Evolutionary conservation across 768 basidiomycete genomes (phyloP).

Genomic region (Pleurotus ostreatus): DNA sequence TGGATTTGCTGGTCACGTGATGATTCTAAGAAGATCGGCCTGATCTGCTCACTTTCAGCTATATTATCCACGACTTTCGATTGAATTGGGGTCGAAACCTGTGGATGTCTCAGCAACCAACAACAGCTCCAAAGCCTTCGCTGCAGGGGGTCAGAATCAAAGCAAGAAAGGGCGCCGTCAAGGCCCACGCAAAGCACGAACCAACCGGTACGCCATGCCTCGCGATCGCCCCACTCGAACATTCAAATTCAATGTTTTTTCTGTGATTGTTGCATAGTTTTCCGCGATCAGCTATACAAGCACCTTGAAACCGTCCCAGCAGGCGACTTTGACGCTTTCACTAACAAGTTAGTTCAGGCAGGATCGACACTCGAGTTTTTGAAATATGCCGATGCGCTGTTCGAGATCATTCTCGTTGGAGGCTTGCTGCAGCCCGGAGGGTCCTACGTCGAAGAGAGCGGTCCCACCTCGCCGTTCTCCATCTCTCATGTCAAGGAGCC

Average conservation of each 20-base stretch:
- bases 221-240: too few relatives aligned
- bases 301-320: constrained; percentile 79
- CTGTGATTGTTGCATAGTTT: constrained; percentile 46
- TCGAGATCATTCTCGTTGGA: constrained; percentile 93
- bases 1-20: too few relatives aligned
- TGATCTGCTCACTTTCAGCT: background rate
- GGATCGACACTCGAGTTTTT: constrained; percentile 91
- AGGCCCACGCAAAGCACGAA: constrained; percentile 93
- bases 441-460: constrained; percentile 82
- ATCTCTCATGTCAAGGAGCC: constrained; percentile 80
- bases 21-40: too few relatives aligned
- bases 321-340: constrained; percentile 78
- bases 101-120: constrained; percentile 89
- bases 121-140: constrained; percentile 80
- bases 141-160: constrained; percentile 90
- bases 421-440: constrained; percentile 97
- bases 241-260: background rate
- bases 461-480: constrained; percentile 84
- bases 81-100: constrained; percentile 25
- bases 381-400: constrained; percentile 96
- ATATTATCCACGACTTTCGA: constrained; percentile 5
- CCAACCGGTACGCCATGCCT: constrained; percentile 64
- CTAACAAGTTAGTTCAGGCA: constrained; percentile 84
- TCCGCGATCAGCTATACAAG: constrained; percentile 91
- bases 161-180: constrained; percentile 89